Conservation (phyloP, 345 rosid genomes). For the Euphorbia pulcherrima region DNA sequence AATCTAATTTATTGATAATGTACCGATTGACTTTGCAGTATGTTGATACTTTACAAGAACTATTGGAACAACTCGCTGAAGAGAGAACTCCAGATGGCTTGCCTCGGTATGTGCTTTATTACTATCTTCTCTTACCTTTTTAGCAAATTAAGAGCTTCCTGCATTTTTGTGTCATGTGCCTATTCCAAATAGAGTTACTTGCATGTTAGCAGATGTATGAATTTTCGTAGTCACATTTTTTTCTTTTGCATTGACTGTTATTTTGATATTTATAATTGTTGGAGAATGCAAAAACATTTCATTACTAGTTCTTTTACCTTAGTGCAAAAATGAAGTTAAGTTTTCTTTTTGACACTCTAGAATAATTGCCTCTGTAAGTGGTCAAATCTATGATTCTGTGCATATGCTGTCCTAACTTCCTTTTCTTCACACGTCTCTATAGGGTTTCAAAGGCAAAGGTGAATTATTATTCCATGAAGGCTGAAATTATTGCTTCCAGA, state of each 20-base stretch:
- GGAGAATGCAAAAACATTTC: not conserved
- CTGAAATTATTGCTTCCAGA: constrained; percentile 66
- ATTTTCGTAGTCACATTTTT: not conserved
- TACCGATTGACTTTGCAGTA: constrained; percentile 40
- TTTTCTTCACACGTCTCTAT: constrained; percentile 19
- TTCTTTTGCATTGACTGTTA: not conserved
- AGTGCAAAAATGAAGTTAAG: not conserved
- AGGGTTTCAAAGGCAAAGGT: constrained; percentile 68
- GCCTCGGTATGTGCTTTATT: constrained; percentile 46
- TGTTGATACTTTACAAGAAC: constrained; percentile 79
- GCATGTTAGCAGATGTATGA: not conserved
- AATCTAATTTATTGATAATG: not conserved
- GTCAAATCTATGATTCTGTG: not conserved
- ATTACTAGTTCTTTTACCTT: not conserved
- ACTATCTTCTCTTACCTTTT: not conserved
- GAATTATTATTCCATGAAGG: constrained; percentile 75
- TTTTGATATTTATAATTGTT: not conserved
- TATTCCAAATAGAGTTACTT: not conserved
- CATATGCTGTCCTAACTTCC: not conserved
- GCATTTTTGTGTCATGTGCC: not conserved
- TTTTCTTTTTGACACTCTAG: not conserved
- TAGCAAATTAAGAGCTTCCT: not conserved
- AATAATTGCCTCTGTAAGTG: not conserved
- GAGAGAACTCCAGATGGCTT: constrained; percentile 72
- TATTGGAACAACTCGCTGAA: constrained; percentile 62